Base-by-base conservation (phyloP, 2,329 filamentous ascomycete species). In the Aspergillus thermomutatus region DNA sequence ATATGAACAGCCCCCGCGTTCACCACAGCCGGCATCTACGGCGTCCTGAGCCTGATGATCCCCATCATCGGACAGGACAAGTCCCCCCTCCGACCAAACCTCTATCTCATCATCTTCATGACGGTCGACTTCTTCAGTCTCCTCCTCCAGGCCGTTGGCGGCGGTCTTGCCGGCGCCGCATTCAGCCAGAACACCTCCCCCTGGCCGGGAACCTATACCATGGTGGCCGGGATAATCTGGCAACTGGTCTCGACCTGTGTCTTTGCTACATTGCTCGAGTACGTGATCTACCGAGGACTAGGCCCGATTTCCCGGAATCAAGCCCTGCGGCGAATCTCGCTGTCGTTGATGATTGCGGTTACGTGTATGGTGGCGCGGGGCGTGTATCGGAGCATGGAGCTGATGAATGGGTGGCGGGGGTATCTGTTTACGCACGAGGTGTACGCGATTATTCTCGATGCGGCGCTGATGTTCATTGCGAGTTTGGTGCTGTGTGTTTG, bases 61-160 rank as follows among this genome's bases (percentile, higher is more conserved):
- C 63, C 63, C 62, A 1, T 52, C 68, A 45, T 56, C 3, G 54
- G 54, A 27, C 37, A 37, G 6, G 25, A 56, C 27, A 72, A 70
- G 49, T 75, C 71, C 21, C 57, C 72, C 7, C 59, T 78, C 1
- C 61, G 63, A 0, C 65, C 75, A 1, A 69, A 64, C 19, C 61
- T 67, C 46, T 78, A 77, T 49, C 65, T 74, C 11, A 66, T 69
- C 52, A 63, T 77, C 53, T 79, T 77, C 60, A 78, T 81, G 60
- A 71, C 72, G 11, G 72, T 71, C 57, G 79, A 82, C 51, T 59
- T 82, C 23, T 53, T 81, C 49, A 81, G 49, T 14, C 40, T 56
- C 7, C 78, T 31, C 76, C 74, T 81, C 11, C 81, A 83, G 65
- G 80, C 77, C 5, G 72, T 75, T 1, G 81, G 81, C 11, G 80